phyloP scores from a whole-genome alignment of 768 basidiomycete species.

The Termitomyces sp. region DNA sequence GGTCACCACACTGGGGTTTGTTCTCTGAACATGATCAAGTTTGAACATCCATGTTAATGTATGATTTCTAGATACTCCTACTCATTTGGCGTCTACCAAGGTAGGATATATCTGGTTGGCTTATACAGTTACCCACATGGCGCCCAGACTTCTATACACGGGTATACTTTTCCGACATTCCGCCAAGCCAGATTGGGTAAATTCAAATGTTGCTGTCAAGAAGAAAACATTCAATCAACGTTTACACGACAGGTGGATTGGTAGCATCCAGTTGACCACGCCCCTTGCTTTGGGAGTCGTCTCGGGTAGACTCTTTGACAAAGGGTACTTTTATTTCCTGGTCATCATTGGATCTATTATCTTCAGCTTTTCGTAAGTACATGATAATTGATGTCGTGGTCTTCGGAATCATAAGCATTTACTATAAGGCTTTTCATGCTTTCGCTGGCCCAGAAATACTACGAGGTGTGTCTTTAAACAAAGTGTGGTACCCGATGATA shows the following conservation, averaged over 20 bases:
- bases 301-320: conserved; percentile 16
- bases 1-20: conserved; percentile 7
- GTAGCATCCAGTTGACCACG: conserved; percentile 17
- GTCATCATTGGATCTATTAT: conserved; percentile 12
- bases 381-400: background rate
- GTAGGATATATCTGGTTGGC: background rate
- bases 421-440: conserved; percentile 26
- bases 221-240: background rate
- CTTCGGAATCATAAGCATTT: background rate
- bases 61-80: background rate
- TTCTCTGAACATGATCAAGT: background rate
- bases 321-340: conserved; percentile 10
- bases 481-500: too few species aligned
- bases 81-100: conserved; percentile 14
- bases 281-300: conserved; percentile 14
- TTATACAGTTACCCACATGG: too few species aligned
- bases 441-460: conserved; percentile 29
- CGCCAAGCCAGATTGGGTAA: conserved; percentile 10
- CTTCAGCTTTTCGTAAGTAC: conserved; percentile 15
- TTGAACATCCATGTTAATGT: too few species aligned
- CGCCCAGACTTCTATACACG: conserved; percentile 11
- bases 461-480: conserved; percentile 14
- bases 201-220: background rate
- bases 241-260: conserved; percentile 16
- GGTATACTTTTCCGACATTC: background rate